These are phyloP conservation scores for Diaporthe sp. DNA, from an alignment of 2,329 filamentous ascomycete species.

Conservation along the genomic window DNA sequence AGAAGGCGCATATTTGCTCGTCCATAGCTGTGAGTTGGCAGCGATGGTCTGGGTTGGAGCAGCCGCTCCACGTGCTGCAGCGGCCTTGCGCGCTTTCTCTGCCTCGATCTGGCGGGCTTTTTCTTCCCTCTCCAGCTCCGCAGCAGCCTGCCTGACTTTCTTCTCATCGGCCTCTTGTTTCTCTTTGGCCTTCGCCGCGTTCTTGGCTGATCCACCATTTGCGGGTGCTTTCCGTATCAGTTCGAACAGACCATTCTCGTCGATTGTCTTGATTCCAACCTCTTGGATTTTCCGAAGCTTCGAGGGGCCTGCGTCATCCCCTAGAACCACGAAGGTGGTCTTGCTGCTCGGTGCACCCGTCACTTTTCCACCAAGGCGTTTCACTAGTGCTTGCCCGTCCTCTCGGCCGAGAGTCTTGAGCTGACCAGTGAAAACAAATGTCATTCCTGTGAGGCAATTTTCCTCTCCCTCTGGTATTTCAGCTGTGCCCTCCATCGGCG, in stretches of 20 bases:
- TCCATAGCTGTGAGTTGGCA: constrained; percentile 82
- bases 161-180: constrained; percentile 89
- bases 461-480: constrained; percentile 87
- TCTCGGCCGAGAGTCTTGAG: constrained; percentile 85
- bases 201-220: constrained; percentile 88
- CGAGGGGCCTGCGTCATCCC: constrained; percentile 90
- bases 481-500: constrained; percentile 72
- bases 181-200: constrained; percentile 85
- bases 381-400: constrained; percentile 87
- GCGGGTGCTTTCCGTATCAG: constrained; percentile 86
- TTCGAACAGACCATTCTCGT: constrained; percentile 91
- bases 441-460: constrained; percentile 90
- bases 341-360: constrained; percentile 89
- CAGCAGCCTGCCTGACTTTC: constrained; percentile 83
- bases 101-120: constrained; percentile 67
- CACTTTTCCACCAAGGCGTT: constrained; percentile 94
- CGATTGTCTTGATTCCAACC: constrained; percentile 88
- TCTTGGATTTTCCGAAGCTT: constrained; percentile 90
- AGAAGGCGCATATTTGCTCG: constrained; percentile 93
- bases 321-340: constrained; percentile 93
- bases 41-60: constrained; percentile 53
- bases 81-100: constrained; percentile 67
- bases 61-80: constrained; percentile 58
- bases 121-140: constrained; percentile 89
- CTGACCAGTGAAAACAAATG: constrained; percentile 95